phyloP scores from a whole-genome alignment of 2,329 filamentous ascomycete genomes.

The Calonectria pauciramosa region DNA sequence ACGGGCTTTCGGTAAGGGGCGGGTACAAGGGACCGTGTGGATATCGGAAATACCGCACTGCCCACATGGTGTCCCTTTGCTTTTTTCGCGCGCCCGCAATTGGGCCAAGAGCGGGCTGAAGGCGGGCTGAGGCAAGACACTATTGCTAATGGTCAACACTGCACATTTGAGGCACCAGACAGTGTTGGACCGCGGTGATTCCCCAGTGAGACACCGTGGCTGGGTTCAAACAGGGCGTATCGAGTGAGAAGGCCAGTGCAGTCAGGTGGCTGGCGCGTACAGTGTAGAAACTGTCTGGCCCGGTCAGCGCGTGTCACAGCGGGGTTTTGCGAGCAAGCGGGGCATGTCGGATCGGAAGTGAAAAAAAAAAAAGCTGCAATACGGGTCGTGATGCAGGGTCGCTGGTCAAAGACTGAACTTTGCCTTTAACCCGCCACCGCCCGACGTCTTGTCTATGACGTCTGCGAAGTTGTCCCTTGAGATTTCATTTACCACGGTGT shows the following conservation, averaged over 20 bases:
- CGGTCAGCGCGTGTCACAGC: conserved; percentile 28
- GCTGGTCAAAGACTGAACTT: not conserved
- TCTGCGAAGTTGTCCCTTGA: not conserved
- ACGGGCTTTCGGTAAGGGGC: conserved; percentile 24
- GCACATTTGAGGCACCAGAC: not conserved
- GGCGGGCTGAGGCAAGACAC: not conserved
- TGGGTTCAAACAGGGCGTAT: conserved; percentile 25
- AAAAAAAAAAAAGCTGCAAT: not conserved
- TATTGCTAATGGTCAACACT: not conserved
- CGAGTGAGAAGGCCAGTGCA: not conserved
- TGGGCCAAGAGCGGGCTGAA: not conserved
- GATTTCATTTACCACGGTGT: not conserved
- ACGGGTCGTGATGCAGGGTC: not conserved
- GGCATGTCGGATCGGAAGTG: conserved; percentile 40
- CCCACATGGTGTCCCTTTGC: not conserved
- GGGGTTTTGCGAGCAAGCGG: conserved; percentile 36
- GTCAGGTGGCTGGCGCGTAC: conserved; percentile 23
- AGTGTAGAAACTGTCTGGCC: conserved; percentile 30
- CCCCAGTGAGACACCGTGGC: conserved; percentile 6
- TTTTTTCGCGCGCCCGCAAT: conserved; percentile 21
- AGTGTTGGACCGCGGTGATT: not conserved
- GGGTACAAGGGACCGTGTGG: conserved; percentile 32
- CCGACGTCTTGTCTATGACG: not conserved
- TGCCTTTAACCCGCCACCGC: not conserved
- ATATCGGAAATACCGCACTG: not conserved